Evolutionary conservation across 371 early-diverging fungal species (phyloP).

Genomic region (Basidiobolus meristosporus): DNA sequence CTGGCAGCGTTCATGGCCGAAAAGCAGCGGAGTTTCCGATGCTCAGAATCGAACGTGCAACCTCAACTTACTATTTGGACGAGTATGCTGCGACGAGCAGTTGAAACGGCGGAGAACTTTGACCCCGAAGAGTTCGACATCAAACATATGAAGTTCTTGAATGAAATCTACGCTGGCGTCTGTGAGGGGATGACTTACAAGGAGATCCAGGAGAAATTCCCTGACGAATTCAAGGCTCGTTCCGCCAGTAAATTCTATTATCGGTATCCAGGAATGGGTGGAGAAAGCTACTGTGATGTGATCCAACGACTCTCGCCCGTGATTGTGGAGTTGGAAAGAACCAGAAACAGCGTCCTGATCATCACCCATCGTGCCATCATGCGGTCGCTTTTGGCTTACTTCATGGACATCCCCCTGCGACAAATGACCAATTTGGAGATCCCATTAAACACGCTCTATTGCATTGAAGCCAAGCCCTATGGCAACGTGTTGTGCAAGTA

Average conservation of each 20-base stretch:
- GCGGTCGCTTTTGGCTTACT: conserved; percentile 57
- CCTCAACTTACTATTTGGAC: conserved; percentile 45
- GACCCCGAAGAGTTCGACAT: conserved; percentile 40
- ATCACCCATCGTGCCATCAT: conserved; percentile 53
- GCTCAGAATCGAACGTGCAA: conserved; percentile 3
- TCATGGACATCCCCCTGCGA: conserved; percentile 43
- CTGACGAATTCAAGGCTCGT: conserved; percentile 41
- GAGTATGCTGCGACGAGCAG: conserved; percentile 45
- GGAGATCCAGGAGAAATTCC: conserved; percentile 43
- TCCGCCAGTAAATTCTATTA: conserved; percentile 52
- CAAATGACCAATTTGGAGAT: conserved; percentile 38
- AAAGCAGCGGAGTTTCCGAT: conserved; percentile 13
- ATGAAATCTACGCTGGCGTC: conserved; percentile 70
- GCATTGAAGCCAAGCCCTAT: conserved; percentile 56
- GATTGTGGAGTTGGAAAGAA: conserved; percentile 71
- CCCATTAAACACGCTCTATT: conserved; percentile 35
- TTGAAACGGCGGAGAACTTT: conserved; percentile 47
- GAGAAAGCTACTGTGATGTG: conserved; percentile 67
- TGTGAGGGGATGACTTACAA: conserved; percentile 36
- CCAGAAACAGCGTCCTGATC: conserved; percentile 49
- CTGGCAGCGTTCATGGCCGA: conserved; percentile 37
- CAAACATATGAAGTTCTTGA: conserved; percentile 45
- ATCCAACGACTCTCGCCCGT: conserved; percentile 63
- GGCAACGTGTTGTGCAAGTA: conserved; percentile 13
- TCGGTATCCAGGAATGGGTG: conserved; percentile 71